Evolutionary conservation across 2,329 filamentous ascomycete genomes (phyloP).

Genomic region (Aureobasidium sp.): DNA sequence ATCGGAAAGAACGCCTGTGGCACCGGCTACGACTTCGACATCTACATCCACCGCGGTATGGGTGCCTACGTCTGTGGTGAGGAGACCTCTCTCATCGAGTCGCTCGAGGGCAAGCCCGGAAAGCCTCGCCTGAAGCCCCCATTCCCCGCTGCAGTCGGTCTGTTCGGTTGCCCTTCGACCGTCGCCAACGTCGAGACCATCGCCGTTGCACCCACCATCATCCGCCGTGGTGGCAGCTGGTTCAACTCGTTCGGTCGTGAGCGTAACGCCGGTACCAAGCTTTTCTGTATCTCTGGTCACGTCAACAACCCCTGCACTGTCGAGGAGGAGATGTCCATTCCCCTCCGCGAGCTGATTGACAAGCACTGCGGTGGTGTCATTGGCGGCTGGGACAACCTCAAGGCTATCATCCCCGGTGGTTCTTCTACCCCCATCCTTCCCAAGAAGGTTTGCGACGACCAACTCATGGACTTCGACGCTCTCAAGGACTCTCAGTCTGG

Average conservation of each 20-base stretch:
- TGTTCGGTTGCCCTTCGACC: conserved; percentile 96
- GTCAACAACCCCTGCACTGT: conserved; percentile 98
- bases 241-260: conserved; percentile 92
- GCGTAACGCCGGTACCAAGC: conserved; percentile 93
- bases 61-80: conserved; percentile 98
- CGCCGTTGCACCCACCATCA: conserved; percentile 91
- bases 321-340: conserved; percentile 99
- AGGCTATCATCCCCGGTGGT: conserved; percentile 90
- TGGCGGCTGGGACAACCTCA: conserved; percentile 96
- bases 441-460: conserved; percentile 81
- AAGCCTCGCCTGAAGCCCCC: conserved; percentile 98
- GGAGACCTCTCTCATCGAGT: conserved; percentile 97
- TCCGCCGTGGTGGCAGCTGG: conserved; percentile 84
- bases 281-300: conserved; percentile 96
- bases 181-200: conserved; percentile 98
- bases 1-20: conserved; percentile 98
- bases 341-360: conserved; percentile 90
- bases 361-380: conserved; percentile 96
- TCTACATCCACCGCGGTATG: conserved; percentile 92
- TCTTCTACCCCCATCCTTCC: conserved; percentile 95
- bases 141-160: conserved; percentile 92
- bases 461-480: conserved; percentile 98
- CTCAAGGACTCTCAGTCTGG: conserved; percentile 97
- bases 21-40: conserved; percentile 95
- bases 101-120: conserved; percentile 94